Conservation (phyloP, 148 eudicot species). For the Chenopodium berlandieri region DNA sequence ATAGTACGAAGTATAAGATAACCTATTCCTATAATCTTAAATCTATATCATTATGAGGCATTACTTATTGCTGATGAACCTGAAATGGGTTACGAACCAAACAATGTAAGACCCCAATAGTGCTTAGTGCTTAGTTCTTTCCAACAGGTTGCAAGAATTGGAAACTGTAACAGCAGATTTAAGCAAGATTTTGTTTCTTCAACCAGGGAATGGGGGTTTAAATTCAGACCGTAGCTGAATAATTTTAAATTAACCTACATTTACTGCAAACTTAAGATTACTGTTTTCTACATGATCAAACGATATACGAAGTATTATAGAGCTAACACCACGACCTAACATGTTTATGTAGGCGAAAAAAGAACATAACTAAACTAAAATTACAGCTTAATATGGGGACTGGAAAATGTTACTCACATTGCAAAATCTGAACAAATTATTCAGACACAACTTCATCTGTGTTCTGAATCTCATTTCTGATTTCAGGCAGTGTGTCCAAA, state of each 20-base stretch:
- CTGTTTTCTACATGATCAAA: constrained; percentile 10
- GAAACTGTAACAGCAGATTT: neutral
- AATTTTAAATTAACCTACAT: constrained; percentile 5
- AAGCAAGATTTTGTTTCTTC: neutral
- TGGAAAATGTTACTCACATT: constrained; percentile 1
- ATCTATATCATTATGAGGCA: too few relatives aligned
- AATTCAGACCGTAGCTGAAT: neutral
- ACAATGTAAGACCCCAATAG: neutral
- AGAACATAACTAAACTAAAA: constrained; percentile 9
- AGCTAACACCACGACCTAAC: constrained; percentile 18
- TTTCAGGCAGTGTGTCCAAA: constrained; percentile 61
- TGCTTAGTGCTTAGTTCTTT: neutral
- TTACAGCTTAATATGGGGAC: neutral
- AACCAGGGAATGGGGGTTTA: neutral
- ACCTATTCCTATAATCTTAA: too few relatives aligned
- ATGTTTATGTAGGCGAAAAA: constrained; percentile 2
- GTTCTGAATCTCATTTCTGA: constrained; percentile 52
- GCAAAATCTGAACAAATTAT: constrained; percentile 24
- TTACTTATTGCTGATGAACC: neutral
- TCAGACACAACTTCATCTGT: constrained; percentile 54
- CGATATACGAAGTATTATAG: constrained; percentile 19
- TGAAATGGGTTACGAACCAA: neutral
- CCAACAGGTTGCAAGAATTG: neutral
- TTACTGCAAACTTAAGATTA: constrained; percentile 21
- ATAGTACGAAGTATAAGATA: too few relatives aligned